phyloP scores from a whole-genome alignment of 352 stramenopile species.

The Phytophthora fragariaefolia region DNA sequence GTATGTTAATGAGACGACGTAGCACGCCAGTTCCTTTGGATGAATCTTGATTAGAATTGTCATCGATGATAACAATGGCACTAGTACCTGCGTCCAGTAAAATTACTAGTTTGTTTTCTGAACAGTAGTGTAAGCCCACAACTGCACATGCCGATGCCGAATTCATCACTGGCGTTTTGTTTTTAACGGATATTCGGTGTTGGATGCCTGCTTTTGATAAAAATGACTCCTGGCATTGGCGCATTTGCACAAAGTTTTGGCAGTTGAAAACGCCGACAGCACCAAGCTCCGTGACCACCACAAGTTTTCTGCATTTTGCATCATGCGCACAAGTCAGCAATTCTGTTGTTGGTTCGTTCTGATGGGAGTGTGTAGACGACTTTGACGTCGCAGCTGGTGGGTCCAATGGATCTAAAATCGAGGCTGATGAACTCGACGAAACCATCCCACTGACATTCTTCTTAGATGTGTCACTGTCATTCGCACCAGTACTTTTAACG shows the following conservation, averaged over 20 bases:
- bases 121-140: conserved; percentile 74
- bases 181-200: background rate
- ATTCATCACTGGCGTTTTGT: conserved; percentile 12
- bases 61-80: conserved; percentile 71
- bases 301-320: conserved; percentile 64
- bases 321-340: conserved; percentile 65
- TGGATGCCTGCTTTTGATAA: conserved; percentile 8
- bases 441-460: background rate
- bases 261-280: conserved; percentile 75
- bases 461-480: background rate
- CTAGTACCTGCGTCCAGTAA: conserved; percentile 48
- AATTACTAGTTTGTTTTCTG: conserved; percentile 76
- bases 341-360: conserved; percentile 42
- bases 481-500: background rate
- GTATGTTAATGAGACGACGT: conserved; percentile 64
- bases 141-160: conserved; percentile 50
- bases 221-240: conserved; percentile 66
- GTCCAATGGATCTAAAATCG: background rate
- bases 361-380: conserved; percentile 8
- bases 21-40: conserved; percentile 58
- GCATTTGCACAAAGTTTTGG: conserved; percentile 79
- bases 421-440: conserved; percentile 1
- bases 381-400: background rate
- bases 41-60: conserved; percentile 60
- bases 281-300: conserved; percentile 62